phyloP scores from a whole-genome alignment of 768 basidiomycete genomes.

The Glaciozyma antarctica region DNA sequence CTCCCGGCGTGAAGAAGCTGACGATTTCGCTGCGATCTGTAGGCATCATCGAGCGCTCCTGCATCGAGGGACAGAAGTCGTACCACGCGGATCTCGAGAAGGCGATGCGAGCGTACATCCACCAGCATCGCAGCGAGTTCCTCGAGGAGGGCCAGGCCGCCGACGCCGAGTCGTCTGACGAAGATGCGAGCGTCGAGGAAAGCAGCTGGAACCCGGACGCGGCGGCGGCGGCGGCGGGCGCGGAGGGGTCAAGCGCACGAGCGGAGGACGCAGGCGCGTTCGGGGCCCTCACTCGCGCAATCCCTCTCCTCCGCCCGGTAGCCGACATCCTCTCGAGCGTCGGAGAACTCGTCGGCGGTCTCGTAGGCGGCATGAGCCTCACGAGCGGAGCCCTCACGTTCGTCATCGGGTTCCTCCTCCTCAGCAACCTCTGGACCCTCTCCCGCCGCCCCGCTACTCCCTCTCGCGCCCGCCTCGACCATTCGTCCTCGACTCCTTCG shows the following conservation, averaged over 20 bases:
- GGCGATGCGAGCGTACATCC: constrained; percentile 79
- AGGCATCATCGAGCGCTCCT: constrained; percentile 90
- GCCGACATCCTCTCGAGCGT: constrained; percentile 30
- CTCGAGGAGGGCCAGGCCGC: constrained; percentile 55
- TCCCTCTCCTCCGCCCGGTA: constrained; percentile 8
- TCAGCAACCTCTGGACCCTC: constrained; percentile 72
- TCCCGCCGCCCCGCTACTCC: constrained; percentile 3
- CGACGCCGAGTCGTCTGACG: background rate
- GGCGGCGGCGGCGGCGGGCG: background rate
- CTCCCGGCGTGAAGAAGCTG: background rate
- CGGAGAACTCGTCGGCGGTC: constrained; percentile 11
- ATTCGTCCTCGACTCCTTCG: background rate
- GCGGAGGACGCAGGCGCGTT: background rate
- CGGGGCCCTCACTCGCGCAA: constrained; percentile 3
- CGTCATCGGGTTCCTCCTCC: constrained; percentile 59
- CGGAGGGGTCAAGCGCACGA: background rate
- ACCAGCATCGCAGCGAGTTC: constrained; percentile 81
- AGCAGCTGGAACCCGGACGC: background rate
- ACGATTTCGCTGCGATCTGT: background rate
- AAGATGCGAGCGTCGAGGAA: background rate
- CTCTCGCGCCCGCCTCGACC: background rate
- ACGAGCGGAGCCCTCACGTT: constrained; percentile 47
- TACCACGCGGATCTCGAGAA: constrained; percentile 75
- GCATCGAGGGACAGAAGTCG: constrained; percentile 79
- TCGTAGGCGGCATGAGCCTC: constrained; percentile 19